Base-by-base conservation (phyloP, 192 early-diverging fungal species). In the Entrophospora sp. region DNA sequence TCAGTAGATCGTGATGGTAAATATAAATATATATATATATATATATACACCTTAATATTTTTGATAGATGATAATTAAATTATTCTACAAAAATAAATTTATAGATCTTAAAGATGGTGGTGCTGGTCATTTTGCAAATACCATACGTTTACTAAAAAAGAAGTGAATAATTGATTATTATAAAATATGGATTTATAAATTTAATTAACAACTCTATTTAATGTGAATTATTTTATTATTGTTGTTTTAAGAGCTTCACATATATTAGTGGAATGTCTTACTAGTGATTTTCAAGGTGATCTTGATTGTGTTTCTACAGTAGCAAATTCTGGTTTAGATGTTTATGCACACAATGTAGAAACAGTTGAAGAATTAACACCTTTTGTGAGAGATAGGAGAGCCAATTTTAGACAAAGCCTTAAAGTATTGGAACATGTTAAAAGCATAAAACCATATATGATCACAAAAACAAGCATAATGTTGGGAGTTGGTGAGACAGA, bases 401-500 rank as follows among this genome's bases (percentile, higher is more conserved):
- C 96, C 18, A 86, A 80, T 49, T 98, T 94, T 80, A 82, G 84
- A 66, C 96, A 98, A 71, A 93, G 91, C 28, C 81, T 98, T 68
- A 80, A 81, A 60, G 93, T 95, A 3, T 75, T 98, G 38, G 83
- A 91, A 58, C 87, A 91, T 32, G 96, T 89, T 52, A 98, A 98
- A 69, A 76, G 81, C 48, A 73, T 81, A 24, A 83, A 81, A 60
- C 91, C 92, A 13, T 75, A 78, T 30, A 71, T 98, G 59, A 79
- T 98, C 55, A 98, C 96, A 52, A 98, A 98, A 75, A 94, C 93
- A 2, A 92, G 90, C 51, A 96, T 98, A 78, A 98, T 98, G 96
- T 80, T 98, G 63, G 96, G 96, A 30, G 85, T 93, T 45, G 96
- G 96, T 12, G 96, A 98, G 75, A 91, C 87, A 9, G 96, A 98